Conservation (phyloP, 1,139 yeast species). For the Barnettozyma hawaiiensis region DNA sequence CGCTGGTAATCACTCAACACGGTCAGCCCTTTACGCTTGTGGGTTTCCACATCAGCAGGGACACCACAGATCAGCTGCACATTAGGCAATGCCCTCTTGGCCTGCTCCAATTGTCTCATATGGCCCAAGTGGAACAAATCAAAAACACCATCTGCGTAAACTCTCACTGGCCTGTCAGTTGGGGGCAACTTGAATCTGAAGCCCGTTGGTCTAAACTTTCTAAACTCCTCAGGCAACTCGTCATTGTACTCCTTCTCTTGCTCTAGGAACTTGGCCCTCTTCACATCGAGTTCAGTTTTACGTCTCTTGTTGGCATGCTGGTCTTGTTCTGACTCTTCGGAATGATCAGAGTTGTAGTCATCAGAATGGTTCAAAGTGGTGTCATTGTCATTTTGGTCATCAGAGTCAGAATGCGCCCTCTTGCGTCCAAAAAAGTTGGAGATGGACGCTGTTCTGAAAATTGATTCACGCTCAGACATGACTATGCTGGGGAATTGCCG, state of each 20-base stretch:
- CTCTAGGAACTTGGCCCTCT: constrained; percentile 33
- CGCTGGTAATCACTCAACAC: constrained; percentile 85
- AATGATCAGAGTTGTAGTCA: constrained; percentile 2
- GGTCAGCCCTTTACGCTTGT: constrained; percentile 86
- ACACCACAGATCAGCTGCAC: constrained; percentile 85
- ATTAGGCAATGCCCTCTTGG: constrained; percentile 86
- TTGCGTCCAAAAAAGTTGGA: constrained; percentile 22
- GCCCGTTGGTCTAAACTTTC: constrained; percentile 70
- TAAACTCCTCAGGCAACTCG: constrained; percentile 54
- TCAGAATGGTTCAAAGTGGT: constrained; percentile 3
- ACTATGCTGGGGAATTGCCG: background rate
- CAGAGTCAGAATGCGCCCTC: constrained; percentile 19
- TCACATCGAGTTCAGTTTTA: constrained; percentile 23
- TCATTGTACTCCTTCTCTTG: constrained; percentile 52
- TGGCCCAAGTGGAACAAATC: constrained; percentile 95
- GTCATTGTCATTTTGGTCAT: constrained; percentile 16
- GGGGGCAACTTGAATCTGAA: constrained; percentile 77
- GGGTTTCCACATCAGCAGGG: constrained; percentile 87
- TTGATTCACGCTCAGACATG: constrained; percentile 9
- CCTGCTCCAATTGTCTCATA: constrained; percentile 95
- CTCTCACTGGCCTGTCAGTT: constrained; percentile 74
- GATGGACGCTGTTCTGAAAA: constrained; percentile 22
- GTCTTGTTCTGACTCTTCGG: constrained; percentile 12
- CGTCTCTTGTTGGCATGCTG: constrained; percentile 12
- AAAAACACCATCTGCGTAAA: constrained; percentile 97